These are phyloP conservation scores for Phylloporus rhodoxanthus DNA, from an alignment of 768 basidiomycete species.

Conservation along the genomic window DNA sequence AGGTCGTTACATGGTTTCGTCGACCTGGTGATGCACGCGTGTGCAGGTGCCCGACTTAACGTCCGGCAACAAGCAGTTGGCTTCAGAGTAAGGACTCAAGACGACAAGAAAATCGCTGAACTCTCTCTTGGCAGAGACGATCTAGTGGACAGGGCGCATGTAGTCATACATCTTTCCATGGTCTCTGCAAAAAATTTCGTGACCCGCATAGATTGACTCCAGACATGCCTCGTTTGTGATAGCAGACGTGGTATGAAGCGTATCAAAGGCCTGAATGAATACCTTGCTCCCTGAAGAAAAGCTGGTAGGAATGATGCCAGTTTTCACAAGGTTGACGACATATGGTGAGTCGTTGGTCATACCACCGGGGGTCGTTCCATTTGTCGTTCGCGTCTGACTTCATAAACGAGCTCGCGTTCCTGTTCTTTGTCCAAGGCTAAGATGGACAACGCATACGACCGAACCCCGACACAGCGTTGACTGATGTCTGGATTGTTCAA, in stretches of 20 bases:
- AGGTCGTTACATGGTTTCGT: too few relatives aligned
- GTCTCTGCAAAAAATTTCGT: slow-evolving; percentile 16
- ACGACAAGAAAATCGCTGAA: too few relatives aligned
- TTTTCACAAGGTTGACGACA: slow-evolving; percentile 22
- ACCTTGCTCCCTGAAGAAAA: slow-evolving; percentile 10
- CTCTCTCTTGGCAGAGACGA: slow-evolving; percentile 34
- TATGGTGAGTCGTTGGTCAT: slow-evolving; percentile 17
- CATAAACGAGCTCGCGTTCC: slow-evolving; percentile 43
- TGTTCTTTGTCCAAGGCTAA: slow-evolving; percentile 33
- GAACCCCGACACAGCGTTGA: slow-evolving; percentile 7
- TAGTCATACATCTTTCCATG: slow-evolving; percentile 27
- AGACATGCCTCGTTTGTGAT: slow-evolving; percentile 15
- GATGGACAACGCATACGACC: not conserved
- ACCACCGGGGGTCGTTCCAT: slow-evolving; percentile 32
- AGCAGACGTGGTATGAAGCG: slow-evolving; percentile 7
- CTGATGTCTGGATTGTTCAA: slow-evolving; percentile 13
- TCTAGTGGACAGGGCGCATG: slow-evolving; percentile 40
- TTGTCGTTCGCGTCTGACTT: slow-evolving; percentile 39
- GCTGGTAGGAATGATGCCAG: slow-evolving; percentile 20
- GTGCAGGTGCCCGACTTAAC: too few relatives aligned
- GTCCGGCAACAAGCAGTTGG: too few relatives aligned
- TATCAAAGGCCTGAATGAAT: slow-evolving; percentile 18
- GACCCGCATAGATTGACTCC: slow-evolving; percentile 12
- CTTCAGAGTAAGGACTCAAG: too few relatives aligned
- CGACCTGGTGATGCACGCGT: too few relatives aligned